Evolutionary conservation across 352 stramenopile species (phyloP), one percentile per base, ranked within the genome.

Genomic region (Pythium biforme): DNA sequence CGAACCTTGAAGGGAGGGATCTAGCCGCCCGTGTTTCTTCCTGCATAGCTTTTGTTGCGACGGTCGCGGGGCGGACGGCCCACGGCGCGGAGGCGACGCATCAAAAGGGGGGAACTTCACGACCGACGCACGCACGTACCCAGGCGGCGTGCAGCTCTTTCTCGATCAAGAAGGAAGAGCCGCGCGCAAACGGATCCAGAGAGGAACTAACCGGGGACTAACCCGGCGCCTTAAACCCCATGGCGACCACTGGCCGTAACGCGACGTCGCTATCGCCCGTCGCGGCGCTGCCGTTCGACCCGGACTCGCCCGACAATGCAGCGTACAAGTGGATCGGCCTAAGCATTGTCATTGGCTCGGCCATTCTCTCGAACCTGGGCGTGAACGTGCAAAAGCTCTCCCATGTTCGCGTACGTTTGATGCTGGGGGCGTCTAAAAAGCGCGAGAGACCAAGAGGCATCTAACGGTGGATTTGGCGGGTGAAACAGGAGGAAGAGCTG

Each of bases 361-460:
- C 85, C n/a, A 77, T 94, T 57, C 75, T 92, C 43, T 92, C 83
- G 23, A 94, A 94, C 60, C 69, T 94, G 8, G 85, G 85, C 46
- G 85, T 94, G 23, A 94, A 94, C 66, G 81, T 94, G 31, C 85
- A 94, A 62, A 94, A 94, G 51, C 79, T 90, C 66, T 94, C 85
- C 14, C 85, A 94, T 62, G 81, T 91, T 40, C 78, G 79, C 56
- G 83, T 92, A 84, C 54, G 79, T 69, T 33, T 17, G 37, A 45
- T 45, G 37, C 3, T 45, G 37, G 12, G 5, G 22, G 46, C 31
- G 8, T 2, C 9, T 33, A n/a, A n/a, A n/a, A n/a, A n/a, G n/a
- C n/a, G n/a, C n/a, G n/a, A n/a, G 29, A 33, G 22, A n/a, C 29
- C 23, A 4, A 52, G 41, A 3, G 14, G 41, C 20, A 4, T 33